phyloP scores from a whole-genome alignment of 768 basidiomycete species.

The Porpolomopsis calyptriformis region DNA sequence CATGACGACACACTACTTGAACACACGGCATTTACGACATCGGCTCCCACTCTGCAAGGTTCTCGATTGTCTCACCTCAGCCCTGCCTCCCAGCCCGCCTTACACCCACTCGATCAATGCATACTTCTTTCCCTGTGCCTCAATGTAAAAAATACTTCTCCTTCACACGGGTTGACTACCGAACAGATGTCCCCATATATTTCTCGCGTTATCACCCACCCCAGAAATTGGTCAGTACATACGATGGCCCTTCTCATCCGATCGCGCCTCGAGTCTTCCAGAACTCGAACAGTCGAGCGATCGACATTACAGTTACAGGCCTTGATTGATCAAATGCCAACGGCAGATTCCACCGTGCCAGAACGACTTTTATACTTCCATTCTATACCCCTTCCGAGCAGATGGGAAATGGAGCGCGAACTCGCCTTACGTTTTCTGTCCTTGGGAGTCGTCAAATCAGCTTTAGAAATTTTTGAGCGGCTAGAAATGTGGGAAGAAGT shows the following conservation, averaged over 20 bases:
- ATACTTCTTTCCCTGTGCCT: conserved; percentile 87
- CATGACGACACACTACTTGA: conserved; percentile 97
- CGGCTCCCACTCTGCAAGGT: conserved; percentile 35
- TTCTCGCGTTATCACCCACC: conserved; percentile 77
- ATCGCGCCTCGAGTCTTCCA: conserved; percentile 77
- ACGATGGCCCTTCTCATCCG: conserved; percentile 93
- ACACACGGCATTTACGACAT: conserved; percentile 82
- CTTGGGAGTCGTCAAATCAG: conserved; percentile 81
- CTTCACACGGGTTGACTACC: conserved; percentile 78
- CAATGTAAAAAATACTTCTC: conserved; percentile 82
- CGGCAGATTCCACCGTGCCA: conserved; percentile 57
- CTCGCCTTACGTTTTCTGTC: conserved; percentile 74
- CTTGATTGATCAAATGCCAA: conserved; percentile 93
- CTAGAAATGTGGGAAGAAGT: conserved; percentile 99
- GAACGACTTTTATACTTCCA: conserved; percentile 79
- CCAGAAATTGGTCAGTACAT: conserved; percentile 91
- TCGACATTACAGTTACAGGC: conserved; percentile 89
- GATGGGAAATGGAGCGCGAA: conserved; percentile 91
- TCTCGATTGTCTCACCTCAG: conserved; percentile 57
- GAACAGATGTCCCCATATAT: conserved; percentile 94
- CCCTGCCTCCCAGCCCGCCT: conserved; percentile 71
- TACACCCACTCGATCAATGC: conserved; percentile 90
- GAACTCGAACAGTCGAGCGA: conserved; percentile 89
- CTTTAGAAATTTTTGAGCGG: conserved; percentile 86
- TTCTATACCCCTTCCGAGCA: conserved; percentile 70